Evolutionary conservation across 352 stramenopile species (phyloP), one percentile per base, ranked within the genome.

Genomic region (Phytophthora parvispora): DNA sequence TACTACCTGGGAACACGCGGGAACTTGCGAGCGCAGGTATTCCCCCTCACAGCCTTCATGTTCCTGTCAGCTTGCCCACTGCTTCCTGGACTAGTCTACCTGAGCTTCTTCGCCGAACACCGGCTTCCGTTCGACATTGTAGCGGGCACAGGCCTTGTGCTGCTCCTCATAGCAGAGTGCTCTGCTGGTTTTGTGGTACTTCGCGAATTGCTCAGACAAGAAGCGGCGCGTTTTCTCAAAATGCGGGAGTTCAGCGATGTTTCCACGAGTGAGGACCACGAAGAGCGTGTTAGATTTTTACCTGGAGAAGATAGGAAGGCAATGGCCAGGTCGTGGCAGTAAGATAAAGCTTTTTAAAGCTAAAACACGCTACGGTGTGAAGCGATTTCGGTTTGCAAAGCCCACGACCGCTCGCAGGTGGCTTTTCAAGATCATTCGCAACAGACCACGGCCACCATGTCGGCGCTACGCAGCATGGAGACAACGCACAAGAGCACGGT

Each of bases 401-500:
- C n/a, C 45, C 13, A 48, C 67, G 60, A 62, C 62, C 32, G 25
- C 42, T 70, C 55, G 20, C 22, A 12, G 16, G 63, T 57, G 68
- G 56, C 68, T 51, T 63, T 72, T 76, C 63, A 69, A 56, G 45
- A 62, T 64, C 32, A 55, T 10, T 59, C n/a, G 13, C 25, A 3
- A 12, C 31, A 7, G 54, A 3, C 25, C 24, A 31, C 61, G 18
- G 16, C 16, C 3, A 70, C 4, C 8, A 94, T 94, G 86, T 97
- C 89, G 54, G 91, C 78, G 25, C 49, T 98, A 16, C 87, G 90
- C 4, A 97, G 88, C 70, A 98, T 98, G 92, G 91, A 98, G 75
- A 97, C 89, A 32, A 94, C 79, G 3, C 92, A 98, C 78, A 96
- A 90, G 69, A 95, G 88, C 83, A 91, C 78, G n/a, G 86, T 95